Conservation (phyloP, 768 basidiomycete species). For the Lepiota subincarnata region DNA sequence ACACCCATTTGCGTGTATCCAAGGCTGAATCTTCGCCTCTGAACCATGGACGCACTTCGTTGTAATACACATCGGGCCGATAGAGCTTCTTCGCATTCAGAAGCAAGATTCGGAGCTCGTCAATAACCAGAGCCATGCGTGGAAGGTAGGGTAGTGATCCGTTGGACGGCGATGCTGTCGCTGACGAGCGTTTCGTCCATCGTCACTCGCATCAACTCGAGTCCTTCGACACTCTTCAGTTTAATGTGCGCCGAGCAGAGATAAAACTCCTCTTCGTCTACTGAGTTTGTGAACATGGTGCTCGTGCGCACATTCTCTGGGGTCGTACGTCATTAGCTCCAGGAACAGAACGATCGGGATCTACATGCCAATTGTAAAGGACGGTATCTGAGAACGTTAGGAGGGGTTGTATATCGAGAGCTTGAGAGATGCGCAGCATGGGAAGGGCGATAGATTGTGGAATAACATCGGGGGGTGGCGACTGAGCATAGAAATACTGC, state of each 20-base stretch:
- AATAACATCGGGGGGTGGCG: slow-evolving; percentile 50
- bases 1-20: slow-evolving; percentile 42
- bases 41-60: slow-evolving; percentile 80
- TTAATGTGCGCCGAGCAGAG: slow-evolving; percentile 87
- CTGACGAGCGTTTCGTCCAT: slow-evolving; percentile 91
- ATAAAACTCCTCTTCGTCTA: slow-evolving; percentile 90
- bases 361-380: slow-evolving; percentile 78
- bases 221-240: slow-evolving; percentile 78
- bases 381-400: slow-evolving; percentile 93
- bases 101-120: slow-evolving; percentile 62
- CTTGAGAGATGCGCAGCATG: slow-evolving; percentile 61
- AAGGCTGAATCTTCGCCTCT: slow-evolving; percentile 63
- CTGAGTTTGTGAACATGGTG: slow-evolving; percentile 73
- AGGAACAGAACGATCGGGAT: slow-evolving; percentile 22
- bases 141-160: slow-evolving; percentile 65
- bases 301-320: slow-evolving; percentile 62
- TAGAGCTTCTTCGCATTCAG: slow-evolving; percentile 68
- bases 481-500: slow-evolving; percentile 78
- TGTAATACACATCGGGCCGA: slow-evolving; percentile 74
- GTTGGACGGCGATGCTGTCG: slow-evolving; percentile 60
- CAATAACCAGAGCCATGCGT: slow-evolving; percentile 60
- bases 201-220: slow-evolving; percentile 80
- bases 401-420: slow-evolving; percentile 82
- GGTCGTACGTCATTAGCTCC: slow-evolving; percentile 19
- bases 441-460: slow-evolving; percentile 76